Percentiles rank a stretch among this genome's conserved stretches.
Conservation (phyloP, 164 flowering plant genomes). For the Piper betle region DNA sequence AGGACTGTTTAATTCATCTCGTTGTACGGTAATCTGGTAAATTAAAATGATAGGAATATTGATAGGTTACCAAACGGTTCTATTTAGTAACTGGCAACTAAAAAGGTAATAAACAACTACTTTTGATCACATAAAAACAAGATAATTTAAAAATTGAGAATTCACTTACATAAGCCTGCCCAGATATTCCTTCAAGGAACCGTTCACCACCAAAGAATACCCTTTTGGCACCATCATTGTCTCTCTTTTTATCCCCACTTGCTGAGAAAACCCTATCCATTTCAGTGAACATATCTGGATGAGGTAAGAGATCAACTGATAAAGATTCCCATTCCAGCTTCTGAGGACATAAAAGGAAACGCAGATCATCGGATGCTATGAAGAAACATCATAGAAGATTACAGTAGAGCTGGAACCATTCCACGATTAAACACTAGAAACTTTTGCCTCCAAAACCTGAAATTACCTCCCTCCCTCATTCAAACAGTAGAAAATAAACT, state of each 20-base stretch:
- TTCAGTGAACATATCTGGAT: conserved; percentile 96
- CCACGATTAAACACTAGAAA: background rate
- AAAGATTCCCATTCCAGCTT: conserved; percentile 95
- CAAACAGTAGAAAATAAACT: background rate
- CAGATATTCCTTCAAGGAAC: conserved; percentile 89
- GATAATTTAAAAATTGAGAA: background rate
- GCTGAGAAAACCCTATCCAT: conserved; percentile 33
- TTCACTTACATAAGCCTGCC: conserved; percentile 73
- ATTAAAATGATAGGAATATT: background rate
- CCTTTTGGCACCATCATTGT: conserved; percentile 96
- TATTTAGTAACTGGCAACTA: too few species aligned
- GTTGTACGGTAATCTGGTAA: conserved; percentile 76
- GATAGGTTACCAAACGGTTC: too few species aligned
- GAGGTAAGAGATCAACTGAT: conserved; percentile 90
- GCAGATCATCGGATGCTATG: background rate
- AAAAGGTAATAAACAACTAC: too few species aligned
- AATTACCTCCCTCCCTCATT: background rate
- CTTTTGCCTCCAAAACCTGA: background rate
- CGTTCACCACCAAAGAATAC: conserved; percentile 95
- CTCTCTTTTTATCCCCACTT: conserved; percentile 50
- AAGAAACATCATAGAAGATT: background rate
- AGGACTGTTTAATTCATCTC: conserved; percentile 79
- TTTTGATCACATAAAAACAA: background rate
- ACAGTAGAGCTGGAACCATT: background rate
- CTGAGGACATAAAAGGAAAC: conserved; percentile 23